Evolutionary conservation across 2,329 filamentous ascomycete species (phyloP).

Genomic region (Sclerotinia trifoliorum): DNA sequence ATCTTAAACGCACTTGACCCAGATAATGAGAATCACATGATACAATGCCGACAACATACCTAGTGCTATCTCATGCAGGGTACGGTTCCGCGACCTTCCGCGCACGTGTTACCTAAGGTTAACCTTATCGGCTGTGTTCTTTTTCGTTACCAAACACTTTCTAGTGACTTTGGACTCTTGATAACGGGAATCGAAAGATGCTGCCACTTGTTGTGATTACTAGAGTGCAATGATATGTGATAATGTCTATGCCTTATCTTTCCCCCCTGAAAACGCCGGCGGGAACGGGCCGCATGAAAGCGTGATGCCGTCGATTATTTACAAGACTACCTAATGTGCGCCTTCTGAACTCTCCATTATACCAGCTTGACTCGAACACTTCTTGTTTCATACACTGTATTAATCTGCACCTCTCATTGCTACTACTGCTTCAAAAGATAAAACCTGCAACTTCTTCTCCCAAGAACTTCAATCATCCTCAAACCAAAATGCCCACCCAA

Average conservation of each 20-base stretch:
- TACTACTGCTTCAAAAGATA: too few species aligned
- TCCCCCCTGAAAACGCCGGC: background rate
- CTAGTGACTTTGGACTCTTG: background rate
- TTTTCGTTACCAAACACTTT: background rate
- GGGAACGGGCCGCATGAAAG: background rate
- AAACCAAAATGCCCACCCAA: constrained; percentile 6
- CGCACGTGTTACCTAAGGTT: too few species aligned
- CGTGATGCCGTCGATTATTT: background rate
- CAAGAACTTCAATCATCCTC: background rate
- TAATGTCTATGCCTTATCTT: background rate
- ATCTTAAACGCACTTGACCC: background rate
- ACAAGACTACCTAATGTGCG: background rate
- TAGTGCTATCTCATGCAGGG: too few species aligned
- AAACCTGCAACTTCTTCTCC: too few species aligned
- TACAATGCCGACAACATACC: too few species aligned
- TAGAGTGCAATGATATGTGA: background rate
- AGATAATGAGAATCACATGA: too few species aligned
- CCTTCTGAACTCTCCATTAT: background rate
- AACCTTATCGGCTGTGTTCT: too few species aligned
- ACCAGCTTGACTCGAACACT: background rate
- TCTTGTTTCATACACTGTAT: background rate
- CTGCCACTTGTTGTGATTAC: background rate
- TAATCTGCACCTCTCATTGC: background rate
- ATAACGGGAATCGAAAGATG: background rate
- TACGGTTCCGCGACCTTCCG: too few species aligned